A percentile compares a stretch with the other conserved stretches of the same genome.
phyloP scores from a whole-genome alignment of 257 asterid genomes.

The Eustoma russellianum region DNA sequence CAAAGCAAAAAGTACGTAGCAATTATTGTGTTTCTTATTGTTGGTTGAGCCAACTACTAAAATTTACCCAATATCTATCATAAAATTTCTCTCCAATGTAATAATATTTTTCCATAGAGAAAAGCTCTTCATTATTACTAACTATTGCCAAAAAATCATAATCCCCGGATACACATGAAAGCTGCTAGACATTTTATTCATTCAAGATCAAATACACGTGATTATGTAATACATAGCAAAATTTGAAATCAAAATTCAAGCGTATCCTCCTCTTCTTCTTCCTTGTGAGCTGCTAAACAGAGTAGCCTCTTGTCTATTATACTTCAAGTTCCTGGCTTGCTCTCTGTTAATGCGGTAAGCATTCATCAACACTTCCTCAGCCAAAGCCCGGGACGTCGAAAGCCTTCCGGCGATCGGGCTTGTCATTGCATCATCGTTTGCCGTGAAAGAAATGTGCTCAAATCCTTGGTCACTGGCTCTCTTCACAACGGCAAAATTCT shows the following conservation, averaged over 20 bases:
- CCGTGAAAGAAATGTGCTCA: slow-evolving; percentile 52
- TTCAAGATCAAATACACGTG: too few species aligned
- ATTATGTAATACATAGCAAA: too few species aligned
- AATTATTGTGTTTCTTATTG: too few species aligned
- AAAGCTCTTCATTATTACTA: too few species aligned
- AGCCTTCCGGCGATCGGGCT: slow-evolving; percentile 45
- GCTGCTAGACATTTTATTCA: too few species aligned
- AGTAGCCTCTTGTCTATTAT: slow-evolving; percentile 20
- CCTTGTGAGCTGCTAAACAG: not conserved
- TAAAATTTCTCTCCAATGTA: too few species aligned
- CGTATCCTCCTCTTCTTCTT: not conserved
- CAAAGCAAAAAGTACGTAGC: too few species aligned
- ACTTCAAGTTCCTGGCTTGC: slow-evolving; percentile 46
- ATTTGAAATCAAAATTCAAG: not conserved
- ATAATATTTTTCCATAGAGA: too few species aligned
- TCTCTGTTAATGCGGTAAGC: slow-evolving; percentile 38
- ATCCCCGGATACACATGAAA: too few species aligned
- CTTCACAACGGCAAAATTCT: slow-evolving; percentile 42
- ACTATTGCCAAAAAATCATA: too few species aligned
- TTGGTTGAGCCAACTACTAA: too few species aligned
- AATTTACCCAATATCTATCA: too few species aligned
- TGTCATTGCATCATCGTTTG: slow-evolving; percentile 46
- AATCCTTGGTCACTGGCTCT: slow-evolving; percentile 47
- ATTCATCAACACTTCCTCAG: slow-evolving; percentile 44
- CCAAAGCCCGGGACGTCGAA: slow-evolving; percentile 46